A percentile compares a stretch with the other conserved stretches of the same genome.
Conservation (phyloP, 1,284 basidiomycete genomes). For the Marasmius fiardii region DNA sequence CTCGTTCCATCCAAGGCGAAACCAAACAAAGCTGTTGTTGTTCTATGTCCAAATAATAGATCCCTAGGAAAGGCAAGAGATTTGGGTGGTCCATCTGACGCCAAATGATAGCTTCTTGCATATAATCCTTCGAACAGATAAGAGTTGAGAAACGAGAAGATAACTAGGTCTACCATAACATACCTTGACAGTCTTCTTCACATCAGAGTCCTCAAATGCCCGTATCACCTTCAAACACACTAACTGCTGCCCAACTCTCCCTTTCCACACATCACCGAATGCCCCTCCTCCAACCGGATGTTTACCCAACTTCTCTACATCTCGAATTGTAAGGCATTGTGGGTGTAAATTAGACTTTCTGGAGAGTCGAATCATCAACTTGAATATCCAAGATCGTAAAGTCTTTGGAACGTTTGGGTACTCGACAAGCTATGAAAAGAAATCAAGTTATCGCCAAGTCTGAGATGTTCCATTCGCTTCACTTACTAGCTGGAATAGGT, state of each 20-base stretch:
- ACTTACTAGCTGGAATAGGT: not conserved
- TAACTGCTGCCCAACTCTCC: not conserved
- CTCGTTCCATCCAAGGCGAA: conserved; percentile 31
- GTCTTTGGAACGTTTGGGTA: not conserved
- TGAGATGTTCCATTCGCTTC: not conserved
- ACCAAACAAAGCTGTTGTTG: not conserved
- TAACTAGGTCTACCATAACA: too few relatives aligned
- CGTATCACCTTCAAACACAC: too few relatives aligned
- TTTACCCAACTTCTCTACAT: not conserved
- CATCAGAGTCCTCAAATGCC: too few relatives aligned
- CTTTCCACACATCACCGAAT: not conserved
- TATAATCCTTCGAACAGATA: not conserved
- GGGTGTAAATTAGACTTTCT: not conserved
- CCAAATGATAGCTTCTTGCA: not conserved
- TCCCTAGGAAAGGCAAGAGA: not conserved
- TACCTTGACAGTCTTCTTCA: too few relatives aligned
- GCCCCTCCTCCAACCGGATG: not conserved
- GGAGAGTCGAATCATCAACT: not conserved
- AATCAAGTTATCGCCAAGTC: too few relatives aligned
- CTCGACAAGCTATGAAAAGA: not conserved
- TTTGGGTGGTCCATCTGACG: not conserved
- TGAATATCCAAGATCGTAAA: not conserved
- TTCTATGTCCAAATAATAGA: not conserved
- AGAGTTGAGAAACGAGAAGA: too few relatives aligned
- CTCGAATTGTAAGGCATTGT: not conserved